Percentiles rank a stretch among this genome's conserved stretches.
phyloP scores from a whole-genome alignment of 306 rosid genomes.

The Pueraria montana region DNA sequence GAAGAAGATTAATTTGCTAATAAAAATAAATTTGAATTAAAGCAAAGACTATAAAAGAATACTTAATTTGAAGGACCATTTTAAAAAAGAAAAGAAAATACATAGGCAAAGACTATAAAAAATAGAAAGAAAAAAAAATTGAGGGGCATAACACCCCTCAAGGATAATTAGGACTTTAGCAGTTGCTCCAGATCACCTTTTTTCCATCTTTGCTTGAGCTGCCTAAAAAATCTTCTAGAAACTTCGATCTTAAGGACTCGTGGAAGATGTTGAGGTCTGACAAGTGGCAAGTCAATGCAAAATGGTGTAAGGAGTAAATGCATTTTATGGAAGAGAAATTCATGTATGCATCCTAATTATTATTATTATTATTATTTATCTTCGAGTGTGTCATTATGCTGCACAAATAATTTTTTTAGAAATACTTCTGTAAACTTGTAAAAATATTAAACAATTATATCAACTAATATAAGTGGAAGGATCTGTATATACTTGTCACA shows the following conservation, averaged over 20 bases:
- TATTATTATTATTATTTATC: too few species aligned
- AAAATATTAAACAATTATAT: too few species aligned
- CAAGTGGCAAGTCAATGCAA: too few species aligned
- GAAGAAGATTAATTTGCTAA: neutral
- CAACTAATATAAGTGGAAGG: too few species aligned
- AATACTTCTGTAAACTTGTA: too few species aligned
- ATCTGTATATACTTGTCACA: too few species aligned
- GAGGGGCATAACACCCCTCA: neutral
- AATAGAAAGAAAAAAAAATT: neutral
- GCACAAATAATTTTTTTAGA: too few species aligned
- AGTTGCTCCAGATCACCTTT: neutral
- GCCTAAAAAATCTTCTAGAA: neutral
- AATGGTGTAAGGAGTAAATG: too few species aligned
- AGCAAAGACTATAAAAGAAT: neutral
- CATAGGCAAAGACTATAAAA: neutral
- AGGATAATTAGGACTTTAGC: neutral
- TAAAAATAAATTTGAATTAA: neutral
- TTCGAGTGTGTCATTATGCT: too few species aligned
- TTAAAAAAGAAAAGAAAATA: neutral
- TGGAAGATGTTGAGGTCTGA: neutral
- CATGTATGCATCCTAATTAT: too few species aligned
- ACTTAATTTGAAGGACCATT: neutral
- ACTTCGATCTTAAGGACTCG: neutral
- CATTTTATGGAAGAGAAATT: too few species aligned
- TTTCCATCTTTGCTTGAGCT: neutral